Base-by-base conservation (phyloP, 2,329 filamentous ascomycete species). In the Curvularia hawaiiensis region DNA sequence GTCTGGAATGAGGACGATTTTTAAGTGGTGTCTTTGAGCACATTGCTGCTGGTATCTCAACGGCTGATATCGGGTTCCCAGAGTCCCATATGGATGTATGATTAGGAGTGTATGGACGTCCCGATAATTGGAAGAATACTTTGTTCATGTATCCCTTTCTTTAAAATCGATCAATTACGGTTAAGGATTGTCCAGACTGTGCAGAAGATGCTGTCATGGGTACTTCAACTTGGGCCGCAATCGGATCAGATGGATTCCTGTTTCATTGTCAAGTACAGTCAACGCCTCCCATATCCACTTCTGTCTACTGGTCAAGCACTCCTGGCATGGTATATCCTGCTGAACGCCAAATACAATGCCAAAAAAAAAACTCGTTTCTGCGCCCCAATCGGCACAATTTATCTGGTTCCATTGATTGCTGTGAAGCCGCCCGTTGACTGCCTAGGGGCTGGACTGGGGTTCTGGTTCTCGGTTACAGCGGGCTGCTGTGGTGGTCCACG, bases 341-440 rank as follows among this genome's bases (percentile, higher is more conserved):
- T 44, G n/a, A 60, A 60, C 58, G 54, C 58, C 56, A 35, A 49
- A 30, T 49, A 54, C 54, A 63, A 61, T 59, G 52, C 55, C n/a
- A n/a, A n/a, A 56, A 47, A 40, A 33, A 40, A 33, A 47, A 18
- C 18, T 35, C 14, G 22, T 35, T 18, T 18, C 26, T 26, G 26
- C 24, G 38, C 5, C 18, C 6, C 30, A 14, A 22, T 38, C n/a
- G 18, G 14, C 38, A 0, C 31, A 35, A 16, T 12, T 48, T 24
- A 64, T 57, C 52, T 66, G 35, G 62, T 45, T n/a, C 69, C 68
- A 52, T 75, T 75, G n/a, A 74, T 71, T 4, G 70, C 70, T 14
- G 72, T 74, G 45, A 74, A 74, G 1, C 72, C 72, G 18, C 72
- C 72, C n/a, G 66, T 60, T 38, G 65, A 50, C 33, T 60, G 51